Evolutionary conservation across 345 rosid species (phyloP).

Genomic region (Ricinus communis): DNA sequence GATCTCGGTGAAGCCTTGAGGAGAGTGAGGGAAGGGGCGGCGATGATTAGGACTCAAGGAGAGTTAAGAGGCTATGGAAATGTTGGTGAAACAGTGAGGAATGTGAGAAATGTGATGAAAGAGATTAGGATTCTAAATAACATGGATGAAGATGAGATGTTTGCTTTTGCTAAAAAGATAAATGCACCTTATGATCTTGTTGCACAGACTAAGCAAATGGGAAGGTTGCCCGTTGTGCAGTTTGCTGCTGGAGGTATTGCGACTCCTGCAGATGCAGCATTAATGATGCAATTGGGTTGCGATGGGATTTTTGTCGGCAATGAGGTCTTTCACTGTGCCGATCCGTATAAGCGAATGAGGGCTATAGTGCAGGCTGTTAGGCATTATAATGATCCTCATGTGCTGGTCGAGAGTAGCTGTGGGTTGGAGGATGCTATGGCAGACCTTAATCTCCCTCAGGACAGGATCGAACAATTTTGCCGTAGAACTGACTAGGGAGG

Average conservation of each 20-base stretch:
- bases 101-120: conserved; percentile 51
- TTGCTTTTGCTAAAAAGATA: conserved; percentile 29
- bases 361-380: conserved; percentile 41
- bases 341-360: conserved; percentile 29
- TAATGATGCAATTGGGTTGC: conserved; percentile 48
- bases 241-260: conserved; percentile 43
- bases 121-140: conserved; percentile 41
- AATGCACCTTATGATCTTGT: conserved; percentile 38
- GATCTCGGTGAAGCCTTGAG: conserved; percentile 45
- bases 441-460: conserved; percentile 35
- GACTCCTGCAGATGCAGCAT: conserved; percentile 43
- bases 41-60: conserved; percentile 50
- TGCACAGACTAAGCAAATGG: conserved; percentile 38
- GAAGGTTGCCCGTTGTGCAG: conserved; percentile 37
- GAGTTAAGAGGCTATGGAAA: conserved; percentile 27
- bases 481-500: conserved; percentile 13
- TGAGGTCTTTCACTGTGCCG: conserved; percentile 29
- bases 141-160: conserved; percentile 52
- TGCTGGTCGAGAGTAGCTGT: conserved; percentile 30
- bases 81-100: conserved; percentile 38
- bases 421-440: conserved; percentile 25
- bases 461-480: conserved; percentile 43
- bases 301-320: conserved; percentile 40
- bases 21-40: conserved; percentile 55
- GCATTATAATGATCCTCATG: conserved; percentile 35